Evolutionary conservation across 768 basidiomycete species (phyloP), one percentile per base, ranked within the genome.

Genomic region (Tricholoma sp.): DNA sequence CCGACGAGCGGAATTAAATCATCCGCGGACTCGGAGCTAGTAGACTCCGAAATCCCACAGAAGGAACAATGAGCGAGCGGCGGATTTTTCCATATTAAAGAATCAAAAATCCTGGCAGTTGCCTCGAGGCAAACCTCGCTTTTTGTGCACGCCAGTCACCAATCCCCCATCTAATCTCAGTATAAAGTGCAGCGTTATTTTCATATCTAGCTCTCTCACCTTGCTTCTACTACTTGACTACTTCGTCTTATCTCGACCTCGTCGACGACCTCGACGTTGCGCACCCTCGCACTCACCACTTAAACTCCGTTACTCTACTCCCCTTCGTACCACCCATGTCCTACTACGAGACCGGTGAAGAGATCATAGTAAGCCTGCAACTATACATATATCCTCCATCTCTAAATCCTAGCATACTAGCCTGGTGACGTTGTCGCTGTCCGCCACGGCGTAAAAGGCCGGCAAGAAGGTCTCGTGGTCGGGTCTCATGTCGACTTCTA

Each of bases 351-450:
- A 9, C 29, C 32, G 41, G 67, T 45, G 68, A 76, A 5, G 76
- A 77, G 6, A 78, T 78, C 51, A 63, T 66, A 2, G 71, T 74
- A 52, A 31, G 68, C 65, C 33, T 12, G 18, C 42, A 8, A 10
- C 49, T 33, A 9, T 57, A n/a, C 47, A 42, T 6, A 37, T 15
- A 49, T 49, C 39, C 15, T 34, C n/a, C n/a, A n/a, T n/a, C 34
- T 51, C 41, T 45, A 50, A 51, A 11, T 53, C 15, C 33, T 55
- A 15, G 13, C 48, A 44, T 24, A 37, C 4, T 42, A 90, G 87
- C 81, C 89, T 53, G 91, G 90, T 58, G 91, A 93, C 69, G 78
- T 91, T 66, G 90, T 93, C 70, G 78, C 87, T 55, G 85, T 92
- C 65, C 79, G 83, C 64, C 80, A 89, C 65, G 82, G 82, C 37